Evolutionary conservation across 2,329 filamentous ascomycete species (phyloP).

Genomic region (Colletotrichum tofieldiae): DNA sequence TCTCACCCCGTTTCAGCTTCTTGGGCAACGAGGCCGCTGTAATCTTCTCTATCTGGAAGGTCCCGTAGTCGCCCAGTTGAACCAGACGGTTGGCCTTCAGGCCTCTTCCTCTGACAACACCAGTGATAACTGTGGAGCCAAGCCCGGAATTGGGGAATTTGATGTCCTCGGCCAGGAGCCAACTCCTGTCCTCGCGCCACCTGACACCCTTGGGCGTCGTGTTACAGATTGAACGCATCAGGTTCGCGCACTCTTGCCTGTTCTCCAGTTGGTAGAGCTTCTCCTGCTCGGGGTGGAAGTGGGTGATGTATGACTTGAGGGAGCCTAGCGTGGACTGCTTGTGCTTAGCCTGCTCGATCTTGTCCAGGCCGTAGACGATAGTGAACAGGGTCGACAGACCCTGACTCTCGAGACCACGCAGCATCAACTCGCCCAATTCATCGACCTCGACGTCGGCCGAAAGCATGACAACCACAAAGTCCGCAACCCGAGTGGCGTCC

Average conservation of each 20-base stretch:
- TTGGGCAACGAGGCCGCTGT: slow-evolving; percentile 79
- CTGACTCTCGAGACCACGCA: slow-evolving; percentile 92
- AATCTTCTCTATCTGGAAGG: slow-evolving; percentile 93
- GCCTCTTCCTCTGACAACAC: slow-evolving; percentile 87
- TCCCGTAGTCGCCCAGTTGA: slow-evolving; percentile 94
- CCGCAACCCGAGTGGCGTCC: slow-evolving; percentile 89
- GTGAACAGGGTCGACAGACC: slow-evolving; percentile 95
- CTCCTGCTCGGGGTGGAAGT: slow-evolving; percentile 94
- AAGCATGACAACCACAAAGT: slow-evolving; percentile 91
- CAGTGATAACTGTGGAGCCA: slow-evolving; percentile 82
- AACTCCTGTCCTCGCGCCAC: slow-evolving; percentile 96
- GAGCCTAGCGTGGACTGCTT: slow-evolving; percentile 83
- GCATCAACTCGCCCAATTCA: slow-evolving; percentile 84
- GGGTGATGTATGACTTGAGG: slow-evolving; percentile 91
- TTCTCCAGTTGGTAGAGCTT: slow-evolving; percentile 92
- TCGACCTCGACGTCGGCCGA: slow-evolving; percentile 90
- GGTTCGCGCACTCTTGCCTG: slow-evolving; percentile 90
- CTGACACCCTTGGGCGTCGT: slow-evolving; percentile 93
- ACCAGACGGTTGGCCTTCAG: slow-evolving; percentile 92
- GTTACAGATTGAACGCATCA: slow-evolving; percentile 92
- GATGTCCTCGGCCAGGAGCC: slow-evolving; percentile 92
- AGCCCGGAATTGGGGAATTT: slow-evolving; percentile 75
- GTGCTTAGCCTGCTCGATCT: slow-evolving; percentile 85
- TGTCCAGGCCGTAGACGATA: slow-evolving; percentile 84
- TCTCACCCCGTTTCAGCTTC: slow-evolving; percentile 74